Evolutionary conservation across 805 yeast species (phyloP).

Genomic region (Myxozyma melibiosi): DNA sequence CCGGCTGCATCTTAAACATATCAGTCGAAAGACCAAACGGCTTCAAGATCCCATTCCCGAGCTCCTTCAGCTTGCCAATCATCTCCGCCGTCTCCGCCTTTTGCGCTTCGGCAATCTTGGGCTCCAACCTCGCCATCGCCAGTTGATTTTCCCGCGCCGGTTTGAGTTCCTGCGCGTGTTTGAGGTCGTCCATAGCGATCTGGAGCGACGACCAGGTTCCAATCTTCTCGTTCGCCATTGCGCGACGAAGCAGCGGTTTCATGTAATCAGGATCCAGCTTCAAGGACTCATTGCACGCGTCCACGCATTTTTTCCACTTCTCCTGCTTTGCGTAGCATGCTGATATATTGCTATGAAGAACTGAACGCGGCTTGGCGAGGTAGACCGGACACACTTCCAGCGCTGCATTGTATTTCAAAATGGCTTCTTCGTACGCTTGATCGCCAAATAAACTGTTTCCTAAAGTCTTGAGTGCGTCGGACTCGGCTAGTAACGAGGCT

Average conservation of each 20-base stretch:
- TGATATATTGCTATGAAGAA: slow-evolving; percentile 36
- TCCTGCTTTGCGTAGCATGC: slow-evolving; percentile 37
- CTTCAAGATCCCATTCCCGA: slow-evolving; percentile 39
- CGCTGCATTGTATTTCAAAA: slow-evolving; percentile 21
- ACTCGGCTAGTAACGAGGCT: slow-evolving; percentile 29
- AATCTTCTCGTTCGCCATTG: slow-evolving; percentile 56
- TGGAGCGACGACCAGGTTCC: slow-evolving; percentile 39
- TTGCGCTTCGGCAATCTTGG: slow-evolving; percentile 35
- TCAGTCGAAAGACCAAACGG: slow-evolving; percentile 41
- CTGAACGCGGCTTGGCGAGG: slow-evolving; percentile 23
- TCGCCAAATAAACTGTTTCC: slow-evolving; percentile 37
- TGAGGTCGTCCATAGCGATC: slow-evolving; percentile 36
- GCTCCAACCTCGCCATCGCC: slow-evolving; percentile 22
- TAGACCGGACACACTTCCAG: slow-evolving; percentile 22
- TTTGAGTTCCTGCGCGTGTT: slow-evolving; percentile 20
- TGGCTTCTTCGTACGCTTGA: slow-evolving; percentile 17
- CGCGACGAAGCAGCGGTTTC: slow-evolving; percentile 77
- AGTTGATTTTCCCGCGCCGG: slow-evolving; percentile 14
- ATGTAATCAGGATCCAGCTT: slow-evolving; percentile 59
- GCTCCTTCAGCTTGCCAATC: slow-evolving; percentile 40
- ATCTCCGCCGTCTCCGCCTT: slow-evolving; percentile 38
- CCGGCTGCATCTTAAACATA: slow-evolving; percentile 37
- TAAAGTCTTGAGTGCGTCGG: slow-evolving; percentile 48
- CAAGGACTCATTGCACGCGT: slow-evolving; percentile 65
- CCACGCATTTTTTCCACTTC: slow-evolving; percentile 50